Evolutionary conservation across 768 basidiomycete species (phyloP).

Genomic region (Dacryopinax primogenitus): DNA sequence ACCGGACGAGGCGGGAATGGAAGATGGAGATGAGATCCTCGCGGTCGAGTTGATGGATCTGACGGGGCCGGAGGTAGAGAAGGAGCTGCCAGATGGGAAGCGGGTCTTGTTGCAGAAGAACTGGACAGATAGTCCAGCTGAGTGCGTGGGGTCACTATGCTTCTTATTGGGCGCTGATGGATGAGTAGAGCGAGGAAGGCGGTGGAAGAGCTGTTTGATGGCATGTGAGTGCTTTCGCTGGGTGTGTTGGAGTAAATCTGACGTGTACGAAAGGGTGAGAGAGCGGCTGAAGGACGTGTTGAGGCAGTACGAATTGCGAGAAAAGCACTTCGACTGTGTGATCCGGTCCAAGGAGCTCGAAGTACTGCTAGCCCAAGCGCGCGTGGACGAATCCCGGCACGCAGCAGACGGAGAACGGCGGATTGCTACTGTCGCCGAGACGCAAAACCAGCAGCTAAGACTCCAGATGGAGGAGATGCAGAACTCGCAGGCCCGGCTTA

Average conservation of each 20-base stretch:
- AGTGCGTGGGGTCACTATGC: slow-evolving; percentile 37
- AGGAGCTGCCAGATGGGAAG: slow-evolving; percentile 39
- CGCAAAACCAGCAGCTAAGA: slow-evolving; percentile 55
- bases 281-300: slow-evolving; percentile 79
- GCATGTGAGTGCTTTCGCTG: slow-evolving; percentile 45
- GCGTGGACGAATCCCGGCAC: slow-evolving; percentile 77
- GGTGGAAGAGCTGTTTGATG: slow-evolving; percentile 73
- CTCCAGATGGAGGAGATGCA: slow-evolving; percentile 72
- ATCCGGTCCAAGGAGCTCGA: slow-evolving; percentile 87
- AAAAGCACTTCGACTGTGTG: slow-evolving; percentile 84
- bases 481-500: slow-evolving; percentile 61
- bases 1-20: slow-evolving; percentile 75
- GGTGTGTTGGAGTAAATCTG: slow-evolving; percentile 11
- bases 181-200: slow-evolving; percentile 51
- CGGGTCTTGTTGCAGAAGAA: slow-evolving; percentile 65
- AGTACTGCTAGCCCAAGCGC: slow-evolving; percentile 71
- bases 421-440: slow-evolving; percentile 55
- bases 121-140: slow-evolving; percentile 62
- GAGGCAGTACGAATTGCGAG: slow-evolving; percentile 76
- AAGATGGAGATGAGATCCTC: slow-evolving; percentile 77
- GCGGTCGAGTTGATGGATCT: slow-evolving; percentile 86
- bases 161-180: neutral
- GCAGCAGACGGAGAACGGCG: slow-evolving; percentile 53
- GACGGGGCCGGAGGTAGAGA: slow-evolving; percentile 59
- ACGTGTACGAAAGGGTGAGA: slow-evolving; percentile 43